Percentiles rank a stretch among this genome's conserved stretches.
These are phyloP conservation scores for Monosporascus sp. DNA, from an alignment of 2,329 filamentous ascomycete species.

Conservation along the genomic window DNA sequence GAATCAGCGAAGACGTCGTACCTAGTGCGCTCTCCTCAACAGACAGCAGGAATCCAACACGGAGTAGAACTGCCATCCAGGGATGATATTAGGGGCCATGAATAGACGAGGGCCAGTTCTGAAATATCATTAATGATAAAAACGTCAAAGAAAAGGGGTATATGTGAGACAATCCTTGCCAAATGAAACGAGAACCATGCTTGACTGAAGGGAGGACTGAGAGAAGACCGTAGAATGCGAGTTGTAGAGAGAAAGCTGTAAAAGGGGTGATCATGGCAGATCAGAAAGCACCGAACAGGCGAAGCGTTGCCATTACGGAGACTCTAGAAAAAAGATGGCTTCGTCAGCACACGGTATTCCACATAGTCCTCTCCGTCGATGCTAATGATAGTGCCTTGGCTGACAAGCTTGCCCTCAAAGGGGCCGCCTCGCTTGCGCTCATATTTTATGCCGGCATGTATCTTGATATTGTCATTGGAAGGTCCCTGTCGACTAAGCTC, in stretches of 20 bases:
- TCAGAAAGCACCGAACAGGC: not conserved
- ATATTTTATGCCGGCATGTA: slow-evolving; percentile 56
- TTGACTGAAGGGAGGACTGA: not conserved
- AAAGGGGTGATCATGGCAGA: not conserved
- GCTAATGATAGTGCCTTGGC: slow-evolving; percentile 54
- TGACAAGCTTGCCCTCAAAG: slow-evolving; percentile 59
- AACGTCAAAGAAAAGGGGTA: not conserved
- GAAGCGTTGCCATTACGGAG: not conserved
- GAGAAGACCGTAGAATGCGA: not conserved
- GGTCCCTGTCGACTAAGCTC: slow-evolving; percentile 29
- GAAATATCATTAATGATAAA: too few relatives aligned
- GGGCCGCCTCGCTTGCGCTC: slow-evolving; percentile 56
- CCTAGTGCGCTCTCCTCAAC: too few relatives aligned
- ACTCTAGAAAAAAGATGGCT: slow-evolving; percentile 52
- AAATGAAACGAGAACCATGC: not conserved
- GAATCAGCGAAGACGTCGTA: too few relatives aligned
- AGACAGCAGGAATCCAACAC: too few relatives aligned
- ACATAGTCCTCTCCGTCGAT: slow-evolving; percentile 65
- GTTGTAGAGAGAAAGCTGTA: not conserved
- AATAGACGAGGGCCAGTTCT: too few relatives aligned
- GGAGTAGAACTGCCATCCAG: too few relatives aligned
- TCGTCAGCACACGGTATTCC: slow-evolving; percentile 60
- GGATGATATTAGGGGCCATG: too few relatives aligned
- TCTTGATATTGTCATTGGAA: slow-evolving; percentile 45
- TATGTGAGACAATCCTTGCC: not conserved